Evolutionary conservation across 1,139 yeast genomes (phyloP), one percentile per base, ranked within the genome.

Genomic region (Suhomyces bribrorum): DNA sequence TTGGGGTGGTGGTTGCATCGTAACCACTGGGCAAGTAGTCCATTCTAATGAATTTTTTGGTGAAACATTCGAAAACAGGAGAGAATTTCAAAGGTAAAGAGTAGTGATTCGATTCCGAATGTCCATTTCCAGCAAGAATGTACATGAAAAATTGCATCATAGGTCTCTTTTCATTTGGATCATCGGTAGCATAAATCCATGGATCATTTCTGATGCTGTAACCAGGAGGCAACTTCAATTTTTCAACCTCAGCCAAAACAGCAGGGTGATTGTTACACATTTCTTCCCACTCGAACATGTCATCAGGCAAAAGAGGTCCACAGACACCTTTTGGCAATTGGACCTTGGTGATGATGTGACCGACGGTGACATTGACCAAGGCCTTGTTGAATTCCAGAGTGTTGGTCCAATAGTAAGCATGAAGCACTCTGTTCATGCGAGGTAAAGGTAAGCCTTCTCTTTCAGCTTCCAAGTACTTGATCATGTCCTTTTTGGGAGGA

Each of bases 161-260:
- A 22, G 83, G 79, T 60, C 87, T 74, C 34, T 50, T 68, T 56
- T 79, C 85, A 44, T 75, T 72, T 34, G 73, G 63, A 50, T 76
- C 77, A 58, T 84, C 90, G 29, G 88, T 83, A 51, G 95, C 96
- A 59, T 86, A 86, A 73, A 86, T 86, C 95, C 96, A 87, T 37
- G 94, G 90, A 58, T 87, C 88, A 56, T 74, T 77, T 56, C 83
- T 78, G 36, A 86, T 80, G 34, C 75, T 57, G 54, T 74, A 71
- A 16, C 75, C 72, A 32, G 64, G 59, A 54, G 82, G 88, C 55
- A 76, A 75, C 54, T 70, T 77, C 72, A 76, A 77, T 63, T 79
- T 84, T 52, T 67, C 84, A 52, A 81, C 67, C 59, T 82, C 87
- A 17, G 81, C 85, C 43, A 58, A 49, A 43, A 85, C 81, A 5